A percentile compares a stretch with the other conserved stretches of the same genome.
Conservation (phyloP, 495 filamentous ascomycete species). For the Darksidea phi region DNA sequence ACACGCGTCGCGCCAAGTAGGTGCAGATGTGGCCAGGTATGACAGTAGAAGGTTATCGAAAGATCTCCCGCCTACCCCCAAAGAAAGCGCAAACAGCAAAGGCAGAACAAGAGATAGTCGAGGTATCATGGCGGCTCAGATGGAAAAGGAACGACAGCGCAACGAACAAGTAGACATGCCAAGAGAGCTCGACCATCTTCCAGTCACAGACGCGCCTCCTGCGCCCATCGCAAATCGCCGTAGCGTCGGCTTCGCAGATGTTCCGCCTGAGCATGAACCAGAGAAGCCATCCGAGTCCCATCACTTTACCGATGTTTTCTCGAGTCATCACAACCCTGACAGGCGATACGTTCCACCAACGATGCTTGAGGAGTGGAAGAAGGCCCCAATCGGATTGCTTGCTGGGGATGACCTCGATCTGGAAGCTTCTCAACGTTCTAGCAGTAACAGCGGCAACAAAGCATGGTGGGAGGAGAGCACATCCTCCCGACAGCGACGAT, state of each 20-base stretch:
- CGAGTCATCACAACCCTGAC: constrained; percentile 34
- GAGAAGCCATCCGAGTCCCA: constrained; percentile 6
- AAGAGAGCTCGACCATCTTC: constrained; percentile 16
- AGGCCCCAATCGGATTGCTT: constrained; percentile 33
- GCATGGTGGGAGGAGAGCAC: constrained; percentile 42
- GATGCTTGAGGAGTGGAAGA: constrained; percentile 44
- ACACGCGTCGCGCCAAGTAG: constrained; percentile 7
- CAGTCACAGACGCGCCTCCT: not conserved
- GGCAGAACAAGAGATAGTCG: constrained; percentile 30
- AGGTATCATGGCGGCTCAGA: constrained; percentile 33
- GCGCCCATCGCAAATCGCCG: constrained; percentile 23
- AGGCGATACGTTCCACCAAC: constrained; percentile 31
- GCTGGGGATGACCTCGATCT: constrained; percentile 37
- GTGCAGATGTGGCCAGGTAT: constrained; percentile 20
- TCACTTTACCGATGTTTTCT: constrained; percentile 35
- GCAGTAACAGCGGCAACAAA: constrained; percentile 19
- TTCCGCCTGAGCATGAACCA: constrained; percentile 9
- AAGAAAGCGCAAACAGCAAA: not conserved
- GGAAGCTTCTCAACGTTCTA: constrained; percentile 22
- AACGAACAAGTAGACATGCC: constrained; percentile 22
- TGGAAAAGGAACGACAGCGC: constrained; percentile 36
- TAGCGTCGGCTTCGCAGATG: constrained; percentile 36
- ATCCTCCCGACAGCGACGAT: constrained; percentile 24
- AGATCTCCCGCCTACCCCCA: constrained; percentile 31
- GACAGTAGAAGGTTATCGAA: constrained; percentile 32